These are phyloP conservation scores for Ogataea pini DNA, from an alignment of 805 yeast species.

Conservation along the genomic window DNA sequence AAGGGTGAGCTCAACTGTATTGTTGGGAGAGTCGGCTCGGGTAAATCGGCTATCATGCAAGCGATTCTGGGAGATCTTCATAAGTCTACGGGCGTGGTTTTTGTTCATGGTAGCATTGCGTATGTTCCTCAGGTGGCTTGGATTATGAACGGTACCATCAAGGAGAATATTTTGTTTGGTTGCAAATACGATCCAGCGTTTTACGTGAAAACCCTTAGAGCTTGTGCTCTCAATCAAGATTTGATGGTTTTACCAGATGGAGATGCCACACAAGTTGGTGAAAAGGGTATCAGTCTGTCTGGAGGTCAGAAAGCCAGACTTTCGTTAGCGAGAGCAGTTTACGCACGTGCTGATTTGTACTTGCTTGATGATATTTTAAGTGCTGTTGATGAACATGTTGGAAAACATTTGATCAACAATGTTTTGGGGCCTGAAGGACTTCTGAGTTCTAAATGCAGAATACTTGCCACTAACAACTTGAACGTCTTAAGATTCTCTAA, in stretches of 20 bases:
- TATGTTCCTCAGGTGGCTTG: conserved; percentile 93
- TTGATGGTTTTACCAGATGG: conserved; percentile 77
- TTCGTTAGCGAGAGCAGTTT: conserved; percentile 90
- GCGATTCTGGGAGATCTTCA: conserved; percentile 81
- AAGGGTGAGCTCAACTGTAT: conserved; percentile 83
- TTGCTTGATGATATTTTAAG: conserved; percentile 87
- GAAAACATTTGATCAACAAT: conserved; percentile 75
- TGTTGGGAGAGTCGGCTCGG: conserved; percentile 88
- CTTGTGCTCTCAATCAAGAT: conserved; percentile 84
- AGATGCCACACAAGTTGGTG: conserved; percentile 89
- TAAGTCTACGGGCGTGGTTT: conserved; percentile 71
- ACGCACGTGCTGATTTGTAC: conserved; percentile 86
- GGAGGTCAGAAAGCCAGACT: conserved; percentile 97
- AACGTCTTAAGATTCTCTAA: conserved; percentile 78
- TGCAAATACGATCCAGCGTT: conserved; percentile 76
- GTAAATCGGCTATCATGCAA: conserved; percentile 82
- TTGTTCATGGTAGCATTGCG: conserved; percentile 75
- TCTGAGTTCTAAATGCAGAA: conserved; percentile 67
- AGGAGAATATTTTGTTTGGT: conserved; percentile 86
- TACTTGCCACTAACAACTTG: conserved; percentile 85
- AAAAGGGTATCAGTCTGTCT: conserved; percentile 89
- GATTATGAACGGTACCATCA: conserved; percentile 91
- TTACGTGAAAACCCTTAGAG: conserved; percentile 75
- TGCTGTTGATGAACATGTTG: conserved; percentile 96
- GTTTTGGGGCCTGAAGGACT: conserved; percentile 84